phyloP scores from a whole-genome alignment of 805 yeast genomes.

The Blastobotrys attinorum region DNA sequence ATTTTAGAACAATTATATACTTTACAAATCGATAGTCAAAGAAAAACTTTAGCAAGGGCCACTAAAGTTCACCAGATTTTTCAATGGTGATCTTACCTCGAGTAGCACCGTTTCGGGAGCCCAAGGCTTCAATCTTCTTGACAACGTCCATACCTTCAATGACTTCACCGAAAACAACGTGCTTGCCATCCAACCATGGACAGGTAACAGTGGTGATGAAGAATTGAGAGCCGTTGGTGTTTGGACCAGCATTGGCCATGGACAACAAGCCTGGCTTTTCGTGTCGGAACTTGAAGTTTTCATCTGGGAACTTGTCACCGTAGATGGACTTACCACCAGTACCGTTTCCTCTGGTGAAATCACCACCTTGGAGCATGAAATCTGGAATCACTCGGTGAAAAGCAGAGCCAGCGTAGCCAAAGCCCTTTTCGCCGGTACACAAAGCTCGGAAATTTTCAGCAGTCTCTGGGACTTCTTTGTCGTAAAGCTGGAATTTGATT shows the following conservation, averaged over 20 bases:
- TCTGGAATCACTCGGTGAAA: slow-evolving; percentile 97
- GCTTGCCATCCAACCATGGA: slow-evolving; percentile 89
- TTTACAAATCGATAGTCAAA: too few species aligned
- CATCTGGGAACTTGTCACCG: slow-evolving; percentile 71
- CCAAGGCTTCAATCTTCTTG: slow-evolving; percentile 73
- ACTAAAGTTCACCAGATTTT: slow-evolving; percentile 54
- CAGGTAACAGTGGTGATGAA: slow-evolving; percentile 86
- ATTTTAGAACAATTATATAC: too few species aligned
- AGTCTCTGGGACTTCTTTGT: slow-evolving; percentile 90
- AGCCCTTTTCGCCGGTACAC: slow-evolving; percentile 92
- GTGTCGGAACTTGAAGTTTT: slow-evolving; percentile 66
- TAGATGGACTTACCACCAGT: slow-evolving; percentile 85
- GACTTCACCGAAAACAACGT: slow-evolving; percentile 93
- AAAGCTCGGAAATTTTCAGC: slow-evolving; percentile 94
- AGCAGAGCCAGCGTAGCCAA: slow-evolving; percentile 73
- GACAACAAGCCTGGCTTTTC: slow-evolving; percentile 74
- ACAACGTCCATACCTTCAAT: slow-evolving; percentile 77
- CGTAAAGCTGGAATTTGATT: slow-evolving; percentile 78
- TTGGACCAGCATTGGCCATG: slow-evolving; percentile 98
- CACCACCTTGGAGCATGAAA: slow-evolving; percentile 97
- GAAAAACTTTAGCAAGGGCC: too few species aligned
- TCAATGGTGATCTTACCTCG: slow-evolving; percentile 55
- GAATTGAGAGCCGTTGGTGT: slow-evolving; percentile 97
- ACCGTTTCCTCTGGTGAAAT: slow-evolving; percentile 79
- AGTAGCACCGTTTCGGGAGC: slow-evolving; percentile 62